Base-by-base conservation (phyloP, 2,329 filamentous ascomycete genomes). In the Fusarium mundagurra region DNA sequence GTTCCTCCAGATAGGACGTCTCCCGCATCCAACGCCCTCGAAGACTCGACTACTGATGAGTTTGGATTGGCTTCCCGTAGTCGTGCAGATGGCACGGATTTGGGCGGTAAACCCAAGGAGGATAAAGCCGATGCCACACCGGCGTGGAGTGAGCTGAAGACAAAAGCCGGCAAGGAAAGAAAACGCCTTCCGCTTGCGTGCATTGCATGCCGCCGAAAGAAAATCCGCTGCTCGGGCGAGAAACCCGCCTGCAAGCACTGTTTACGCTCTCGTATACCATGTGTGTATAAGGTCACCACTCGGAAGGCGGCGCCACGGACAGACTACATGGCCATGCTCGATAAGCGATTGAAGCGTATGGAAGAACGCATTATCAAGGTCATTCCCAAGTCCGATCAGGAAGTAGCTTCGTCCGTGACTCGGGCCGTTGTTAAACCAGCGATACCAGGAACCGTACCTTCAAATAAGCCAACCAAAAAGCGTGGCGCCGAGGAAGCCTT, bases 281-380 rank as follows among this genome's bases (percentile, higher is more conserved):
- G 96, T 81, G 95, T 98, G 9, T 99, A 98, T 88, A 98, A 98
- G 80, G 94, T 98, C 68, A 98, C 95, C 0, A 95, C 95, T 8
- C 89, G 96, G 69, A 98, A 98, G 82, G 95, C 96, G 3, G 95
- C 95, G 8, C 96, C 96, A 6, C 89, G 96, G 60, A 98, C 96
- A 24, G 96, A 98, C 83, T 98, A 98, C 83, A 98, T 98, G 96
- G 95, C 95, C 47, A 98, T 98, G 95, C 85, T 98, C 77, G 96
- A 98, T 84, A 98, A 98, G 84, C 90, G 96, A 61, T 83, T 98
- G 75, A 98, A 97, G 86, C 89, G 96, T 65, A 98, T 98, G 96
- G 96, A 99, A 83, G 96, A 98, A 79, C 92, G 96, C 64, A 96
- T 98, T 72, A 97, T 98, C 84, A 98, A 98, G 82, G 92, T 96